Evolutionary conservation across 2,329 filamentous ascomycete species (phyloP), one percentile per base, ranked within the genome.

Genomic region (Blumeriella jaapii): DNA sequence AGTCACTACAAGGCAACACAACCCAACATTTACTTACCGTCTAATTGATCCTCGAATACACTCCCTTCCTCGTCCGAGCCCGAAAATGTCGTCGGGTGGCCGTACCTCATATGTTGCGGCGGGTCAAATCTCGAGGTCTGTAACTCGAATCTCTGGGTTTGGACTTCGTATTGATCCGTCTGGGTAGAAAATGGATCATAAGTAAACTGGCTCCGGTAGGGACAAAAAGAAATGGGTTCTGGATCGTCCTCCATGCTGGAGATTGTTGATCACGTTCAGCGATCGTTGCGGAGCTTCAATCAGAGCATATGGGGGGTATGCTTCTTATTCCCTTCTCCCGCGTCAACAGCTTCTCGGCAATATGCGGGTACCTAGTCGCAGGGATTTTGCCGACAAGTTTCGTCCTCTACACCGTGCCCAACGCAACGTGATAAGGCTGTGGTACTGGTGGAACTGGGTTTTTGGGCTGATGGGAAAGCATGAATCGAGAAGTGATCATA

Each of bases 221-320:
- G 52, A 51, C 51, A 53, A 38, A 44, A 50, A 37, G 52, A 51
- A 47, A 54, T 39, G 25, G 33, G 24, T 45, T 53, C 39, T 23
- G 33, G 20, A 16, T 52, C 32, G 36, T 48, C 36, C 40, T 47
- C 50, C 52, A 51, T 55, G 49, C 44, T 51, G 35, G 40, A 43
- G 36, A 45, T 23, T 41, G 7, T 24, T 27, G 46, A 43, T 32
- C 39, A 47, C 39, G 26, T 51, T 29, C 40, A 34, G 37, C 47
- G 40, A 42, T 31, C 39, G 42, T 24, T 29, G 22, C 39, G 38
- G 27, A 44, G 37, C 12, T 31, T 43, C 31, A 39, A 35, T 29
- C 32, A 19, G 34, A 38, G 34, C 38, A 39, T 40, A 38, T 41
- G 39, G 37, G 7, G 7, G 22, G 39, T 40, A 33, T 45, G 23